Evolutionary conservation across 1,139 yeast species (phyloP), one percentile per base, ranked within the genome.

Genomic region (Taphrina pruni): DNA sequence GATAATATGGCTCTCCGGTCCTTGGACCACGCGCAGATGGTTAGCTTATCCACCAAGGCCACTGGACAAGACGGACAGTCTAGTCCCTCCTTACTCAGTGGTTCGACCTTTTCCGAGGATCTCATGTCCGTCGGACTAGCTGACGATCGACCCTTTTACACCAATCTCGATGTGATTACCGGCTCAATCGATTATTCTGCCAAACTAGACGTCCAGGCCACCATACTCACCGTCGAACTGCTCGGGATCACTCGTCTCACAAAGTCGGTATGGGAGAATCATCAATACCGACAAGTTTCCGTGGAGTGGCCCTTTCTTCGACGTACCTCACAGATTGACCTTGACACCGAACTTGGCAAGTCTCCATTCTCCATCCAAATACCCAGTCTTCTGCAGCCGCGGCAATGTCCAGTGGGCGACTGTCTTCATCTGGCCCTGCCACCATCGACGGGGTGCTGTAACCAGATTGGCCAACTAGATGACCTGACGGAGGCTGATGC

Each of bases 351-450:
- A 1, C 36, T 21, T 9, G 39, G 35, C 5, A 46, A 45, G 14
- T 38, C 67, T 14, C 39, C 48, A 6, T 64, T 64, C 52, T 55
- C 61, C 21, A 38, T 64, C 52, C 54, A 55, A 48, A 32, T 64
- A 14, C 67, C 67, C 14, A 55, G 51, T 9, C 45, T 45, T 21
- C 14, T 64, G 51, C 67, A 64, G 60, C 67, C 67, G 5, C 45
- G 52, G 6, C 67, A 64, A 64, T 64, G 67, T 36, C 67, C 67
- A 11, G 41, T 64, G 45, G 61, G 61, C 0, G 55, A 64, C 38
- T 38, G 14, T 9, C 20, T 17, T 0, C 67, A 64, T 35, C 55
- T 64, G 7, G 41, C 36, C n/a, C 67, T 64, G 17, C 61, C 67
- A n/a, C 67, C 67, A 14, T 12, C 41, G 6, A 14, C 35, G 1